A percentile compares a stretch with the other conserved stretches of the same genome.
These are phyloP conservation scores for Uncinocarpus reesii DNA, from an alignment of 2,329 filamentous ascomycete genomes.

Conservation along the genomic window DNA sequence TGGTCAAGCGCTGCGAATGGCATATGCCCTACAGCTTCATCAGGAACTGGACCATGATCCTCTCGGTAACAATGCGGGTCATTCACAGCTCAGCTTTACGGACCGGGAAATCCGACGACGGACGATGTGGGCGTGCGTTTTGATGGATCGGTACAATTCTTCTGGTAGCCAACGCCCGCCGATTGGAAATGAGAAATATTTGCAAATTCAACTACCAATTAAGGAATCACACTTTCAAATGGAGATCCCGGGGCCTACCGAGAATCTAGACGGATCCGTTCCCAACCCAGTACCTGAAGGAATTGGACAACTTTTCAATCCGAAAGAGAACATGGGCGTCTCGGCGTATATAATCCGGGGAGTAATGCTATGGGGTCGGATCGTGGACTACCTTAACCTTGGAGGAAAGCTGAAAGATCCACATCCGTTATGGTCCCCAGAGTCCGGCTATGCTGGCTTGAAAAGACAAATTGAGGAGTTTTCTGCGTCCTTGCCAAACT, in stretches of 20 bases:
- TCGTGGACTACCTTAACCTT: slow-evolving; percentile 82
- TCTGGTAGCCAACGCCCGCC: slow-evolving; percentile 87
- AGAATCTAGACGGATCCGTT: slow-evolving; percentile 64
- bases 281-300: slow-evolving; percentile 53
- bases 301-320: slow-evolving; percentile 54
- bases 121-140: slow-evolving; percentile 96
- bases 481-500: slow-evolving; percentile 55
- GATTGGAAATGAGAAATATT: slow-evolving; percentile 79
- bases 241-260: slow-evolving; percentile 79
- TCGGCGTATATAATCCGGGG: slow-evolving; percentile 79
- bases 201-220: slow-evolving; percentile 82
- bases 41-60: slow-evolving; percentile 80
- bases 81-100: slow-evolving; percentile 67
- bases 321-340: slow-evolving; percentile 83
- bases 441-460: slow-evolving; percentile 66
- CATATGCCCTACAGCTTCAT: slow-evolving; percentile 87
- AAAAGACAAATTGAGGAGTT: slow-evolving; percentile 62
- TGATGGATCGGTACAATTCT: slow-evolving; percentile 97
- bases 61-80: slow-evolving; percentile 47
- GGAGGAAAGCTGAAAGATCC: slow-evolving; percentile 72
- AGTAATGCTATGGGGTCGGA: slow-evolving; percentile 79
- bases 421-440: slow-evolving; percentile 67
- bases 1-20: slow-evolving; percentile 92
- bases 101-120: slow-evolving; percentile 86
- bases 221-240: slow-evolving; percentile 83